Percentiles rank a stretch among this genome's conserved stretches.
These are phyloP conservation scores for Mycena alexandri DNA, from an alignment of 768 basidiomycete genomes.

Conservation along the genomic window DNA sequence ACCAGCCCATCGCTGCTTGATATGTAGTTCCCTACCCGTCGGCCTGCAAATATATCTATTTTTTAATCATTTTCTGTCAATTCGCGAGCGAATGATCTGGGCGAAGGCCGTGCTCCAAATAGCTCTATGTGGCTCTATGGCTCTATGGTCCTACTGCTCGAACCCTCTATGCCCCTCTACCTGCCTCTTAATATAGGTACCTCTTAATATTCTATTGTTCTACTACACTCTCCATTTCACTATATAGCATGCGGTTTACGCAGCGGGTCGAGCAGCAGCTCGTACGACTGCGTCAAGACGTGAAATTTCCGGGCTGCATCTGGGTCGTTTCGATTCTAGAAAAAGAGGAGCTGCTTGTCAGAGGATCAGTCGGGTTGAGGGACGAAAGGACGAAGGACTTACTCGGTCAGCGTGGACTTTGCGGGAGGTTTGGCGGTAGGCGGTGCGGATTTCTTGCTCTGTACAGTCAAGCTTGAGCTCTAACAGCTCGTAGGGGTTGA, in stretches of 20 bases:
- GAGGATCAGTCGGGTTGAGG: constrained; percentile 31
- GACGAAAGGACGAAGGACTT: constrained; percentile 43
- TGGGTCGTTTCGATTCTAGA: constrained; percentile 83
- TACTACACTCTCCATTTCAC: not conserved
- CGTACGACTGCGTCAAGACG: constrained; percentile 84
- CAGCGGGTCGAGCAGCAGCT: constrained; percentile 84
- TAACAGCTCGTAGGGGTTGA: constrained; percentile 81
- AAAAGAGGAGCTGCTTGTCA: constrained; percentile 14
- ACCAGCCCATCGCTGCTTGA: no score
- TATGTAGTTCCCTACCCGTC: no score
- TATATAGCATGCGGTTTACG: constrained; percentile 45
- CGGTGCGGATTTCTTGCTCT: constrained; percentile 83
- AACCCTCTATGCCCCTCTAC: not conserved
- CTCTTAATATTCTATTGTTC: not conserved
- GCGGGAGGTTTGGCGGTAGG: constrained; percentile 82
- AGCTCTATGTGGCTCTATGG: not conserved
- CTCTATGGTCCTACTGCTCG: not conserved
- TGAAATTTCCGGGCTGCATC: constrained; percentile 88
- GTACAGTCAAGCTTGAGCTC: constrained; percentile 72
- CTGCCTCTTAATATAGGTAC: not conserved
- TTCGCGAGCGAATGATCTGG: not conserved
- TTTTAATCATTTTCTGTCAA: not conserved
- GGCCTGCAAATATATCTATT: no score
- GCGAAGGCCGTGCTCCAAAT: not conserved
- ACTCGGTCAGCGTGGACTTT: constrained; percentile 93